phyloP scores from a whole-genome alignment of 306 rosid genomes.

The Medicago arabica region DNA sequence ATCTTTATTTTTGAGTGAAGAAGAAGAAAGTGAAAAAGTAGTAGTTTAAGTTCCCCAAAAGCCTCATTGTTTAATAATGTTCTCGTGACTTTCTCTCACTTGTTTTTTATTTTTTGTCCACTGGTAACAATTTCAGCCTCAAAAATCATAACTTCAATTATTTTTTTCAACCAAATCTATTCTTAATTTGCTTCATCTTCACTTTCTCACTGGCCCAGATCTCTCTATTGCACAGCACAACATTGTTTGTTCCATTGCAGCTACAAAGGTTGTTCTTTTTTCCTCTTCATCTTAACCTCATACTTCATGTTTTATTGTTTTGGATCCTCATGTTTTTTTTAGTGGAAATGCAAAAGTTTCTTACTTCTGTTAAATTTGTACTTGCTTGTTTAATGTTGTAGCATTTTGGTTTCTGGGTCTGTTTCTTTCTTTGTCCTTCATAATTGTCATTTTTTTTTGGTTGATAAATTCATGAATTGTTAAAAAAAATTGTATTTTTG shows the following conservation, averaged over 20 bases:
- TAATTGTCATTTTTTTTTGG: background rate
- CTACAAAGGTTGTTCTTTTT: slow-evolving; percentile 32
- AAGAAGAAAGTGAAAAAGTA: slow-evolving; percentile 39
- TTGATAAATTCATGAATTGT: slow-evolving; percentile 4
- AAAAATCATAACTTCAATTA: background rate
- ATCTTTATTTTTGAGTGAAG: slow-evolving; percentile 41
- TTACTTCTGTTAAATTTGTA: slow-evolving; percentile 21
- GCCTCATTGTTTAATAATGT: slow-evolving; percentile 46
- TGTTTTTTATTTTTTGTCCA: slow-evolving; percentile 12
- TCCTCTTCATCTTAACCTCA: background rate
- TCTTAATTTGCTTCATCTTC: slow-evolving; percentile 24
- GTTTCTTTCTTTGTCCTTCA: slow-evolving; percentile 22
- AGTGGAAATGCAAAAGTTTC: slow-evolving; percentile 17
- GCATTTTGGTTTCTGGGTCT: slow-evolving; percentile 37
- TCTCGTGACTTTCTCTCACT: slow-evolving; percentile 60
- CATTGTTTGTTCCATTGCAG: slow-evolving; percentile 25
- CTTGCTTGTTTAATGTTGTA: slow-evolving; percentile 13
- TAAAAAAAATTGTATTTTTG: background rate
- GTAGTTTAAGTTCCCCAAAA: slow-evolving; percentile 48
- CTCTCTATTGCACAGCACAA: slow-evolving; percentile 26
- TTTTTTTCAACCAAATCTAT: slow-evolving; percentile 35
- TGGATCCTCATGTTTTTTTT: slow-evolving; percentile 2
- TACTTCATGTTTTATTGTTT: background rate
- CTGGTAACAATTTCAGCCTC: slow-evolving; percentile 19
- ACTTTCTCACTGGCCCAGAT: slow-evolving; percentile 32